Percentiles rank a stretch among this genome's conserved stretches.
Evolutionary conservation across 129 eudicot genomes (phyloP).

Genomic region (Silybum marianum): DNA sequence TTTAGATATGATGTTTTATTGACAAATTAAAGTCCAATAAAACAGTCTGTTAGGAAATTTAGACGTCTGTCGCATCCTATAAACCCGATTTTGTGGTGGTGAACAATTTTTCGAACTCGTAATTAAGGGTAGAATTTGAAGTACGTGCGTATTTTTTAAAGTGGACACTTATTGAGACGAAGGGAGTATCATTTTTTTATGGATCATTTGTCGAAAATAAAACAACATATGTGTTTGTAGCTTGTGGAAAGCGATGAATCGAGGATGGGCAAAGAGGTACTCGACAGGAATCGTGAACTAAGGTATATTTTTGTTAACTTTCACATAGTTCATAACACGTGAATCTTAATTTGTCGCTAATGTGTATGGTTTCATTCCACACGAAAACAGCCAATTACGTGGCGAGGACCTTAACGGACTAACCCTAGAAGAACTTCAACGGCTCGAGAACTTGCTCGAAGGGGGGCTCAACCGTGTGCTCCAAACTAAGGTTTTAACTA

Average conservation of each 20-base stretch:
- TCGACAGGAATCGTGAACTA: slow-evolving; percentile 48
- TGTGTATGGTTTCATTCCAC: neutral
- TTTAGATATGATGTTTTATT: neutral
- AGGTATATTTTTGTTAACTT: slow-evolving; percentile 35
- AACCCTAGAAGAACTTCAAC: slow-evolving; percentile 55
- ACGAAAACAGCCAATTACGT: slow-evolving; percentile 46
- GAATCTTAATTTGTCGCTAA: neutral
- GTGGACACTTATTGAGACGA: too few species aligned
- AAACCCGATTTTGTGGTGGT: too few species aligned
- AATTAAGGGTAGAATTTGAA: neutral
- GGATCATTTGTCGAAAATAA: neutral
- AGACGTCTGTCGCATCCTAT: neutral
- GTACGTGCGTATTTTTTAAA: too few species aligned
- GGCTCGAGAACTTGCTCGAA: slow-evolving; percentile 57
- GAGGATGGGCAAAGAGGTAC: slow-evolving; percentile 47
- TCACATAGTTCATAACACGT: neutral
- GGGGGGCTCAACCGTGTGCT: slow-evolving; percentile 55
- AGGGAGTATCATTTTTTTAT: neutral
- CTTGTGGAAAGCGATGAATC: slow-evolving; percentile 42
- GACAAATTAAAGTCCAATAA: neutral
- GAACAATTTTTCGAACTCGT: too few species aligned
- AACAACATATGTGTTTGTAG: slow-evolving; percentile 14
- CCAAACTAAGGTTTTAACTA: slow-evolving; percentile 43
- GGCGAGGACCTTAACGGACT: slow-evolving; percentile 72
- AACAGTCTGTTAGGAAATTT: neutral